Base-by-base conservation (phyloP, 2,329 filamentous ascomycete genomes). In the Fusarium keratoplasticum region DNA sequence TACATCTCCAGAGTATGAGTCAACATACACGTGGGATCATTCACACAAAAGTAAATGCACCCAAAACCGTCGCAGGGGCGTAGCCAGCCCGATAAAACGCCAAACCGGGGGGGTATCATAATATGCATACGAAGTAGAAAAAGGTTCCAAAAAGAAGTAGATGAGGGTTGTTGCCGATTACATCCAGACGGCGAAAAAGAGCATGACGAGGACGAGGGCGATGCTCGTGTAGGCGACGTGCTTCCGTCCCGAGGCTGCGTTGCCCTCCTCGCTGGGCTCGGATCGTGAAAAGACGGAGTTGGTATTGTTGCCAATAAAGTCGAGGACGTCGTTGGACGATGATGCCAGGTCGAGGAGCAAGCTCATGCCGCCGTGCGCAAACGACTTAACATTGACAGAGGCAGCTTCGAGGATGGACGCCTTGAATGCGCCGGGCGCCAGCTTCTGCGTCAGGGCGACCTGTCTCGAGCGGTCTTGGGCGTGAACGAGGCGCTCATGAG, bases 281-380 rank as follows among this genome's bases (percentile, higher is more conserved):
- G 94, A 92, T 83, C 97, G 95, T 84, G 97, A 91, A 81, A 92
- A 97, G 3, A 95, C 86, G 44, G 92, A 93, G 77, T 97, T 91
- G 69, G 96, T 93, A 82, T 98, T 95, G 80, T 98, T 98, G 73
- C 95, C 95, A 68, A 98, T 89, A 78, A 97, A 93, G 54, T 94
- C 95, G 13, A 95, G 90, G 2, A 93, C 88, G 81, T 97, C 97
- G 83, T 95, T 89, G 14, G 71, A 74, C 81, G 93, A 97, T 58
- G 87, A 83, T 78, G 95, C 95, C 69, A 98, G 87, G 82, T 98
- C 95, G 59, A 97, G 88, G 80, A 96, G 92, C 63, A 95, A 83
- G 81, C 97, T 97, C 81, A 98, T 96, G 66, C 94, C 94, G 47
- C 91, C 93, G 77, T 95, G 90, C 14, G 90, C 91, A 80, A 98